phyloP scores from a whole-genome alignment of 2,329 filamentous ascomycete genomes.

The Alternaria longipes region DNA sequence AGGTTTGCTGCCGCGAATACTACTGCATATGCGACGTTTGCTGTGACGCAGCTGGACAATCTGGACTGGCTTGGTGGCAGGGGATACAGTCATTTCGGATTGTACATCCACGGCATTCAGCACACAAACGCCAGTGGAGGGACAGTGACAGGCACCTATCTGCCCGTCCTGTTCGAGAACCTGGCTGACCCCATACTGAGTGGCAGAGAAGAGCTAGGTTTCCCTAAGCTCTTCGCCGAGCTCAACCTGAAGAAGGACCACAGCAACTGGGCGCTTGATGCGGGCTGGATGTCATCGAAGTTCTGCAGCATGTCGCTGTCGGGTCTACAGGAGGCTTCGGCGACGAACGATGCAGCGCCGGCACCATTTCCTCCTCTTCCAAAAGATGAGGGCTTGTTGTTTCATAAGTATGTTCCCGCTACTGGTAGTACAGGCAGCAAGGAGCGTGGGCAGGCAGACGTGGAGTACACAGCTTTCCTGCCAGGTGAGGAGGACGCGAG shows the following conservation, averaged over 20 bases:
- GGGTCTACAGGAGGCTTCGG: conserved; percentile 27
- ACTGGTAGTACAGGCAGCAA: conserved; percentile 55
- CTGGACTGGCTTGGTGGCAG: conserved; percentile 69
- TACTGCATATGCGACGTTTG: conserved; percentile 51
- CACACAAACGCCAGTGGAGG: conserved; percentile 62
- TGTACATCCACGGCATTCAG: conserved; percentile 70
- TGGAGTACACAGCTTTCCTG: conserved; percentile 62
- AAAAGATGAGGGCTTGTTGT: conserved; percentile 61
- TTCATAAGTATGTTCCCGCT: conserved; percentile 66
- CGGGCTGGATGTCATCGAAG: conserved; percentile 50
- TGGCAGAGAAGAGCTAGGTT: conserved; percentile 68
- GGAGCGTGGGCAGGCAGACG: conserved; percentile 61
- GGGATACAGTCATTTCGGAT: conserved; percentile 66
- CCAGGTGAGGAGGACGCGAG: conserved; percentile 46
- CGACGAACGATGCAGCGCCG: conserved; percentile 12
- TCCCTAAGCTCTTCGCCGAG: conserved; percentile 67
- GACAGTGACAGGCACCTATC: conserved; percentile 61
- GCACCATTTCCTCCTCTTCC: conserved; percentile 7
- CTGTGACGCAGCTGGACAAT: conserved; percentile 52
- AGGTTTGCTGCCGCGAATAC: conserved; percentile 52
- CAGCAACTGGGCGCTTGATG: conserved; percentile 52
- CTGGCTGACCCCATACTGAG: conserved; percentile 68
- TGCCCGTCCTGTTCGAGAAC: conserved; percentile 67
- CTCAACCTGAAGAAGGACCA: conserved; percentile 56
- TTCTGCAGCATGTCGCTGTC: conserved; percentile 46